Percentiles rank a stretch among this genome's conserved stretches.
Evolutionary conservation across 2,329 filamentous ascomycete species (phyloP).

Genomic region (Chaetomium strumarium): DNA sequence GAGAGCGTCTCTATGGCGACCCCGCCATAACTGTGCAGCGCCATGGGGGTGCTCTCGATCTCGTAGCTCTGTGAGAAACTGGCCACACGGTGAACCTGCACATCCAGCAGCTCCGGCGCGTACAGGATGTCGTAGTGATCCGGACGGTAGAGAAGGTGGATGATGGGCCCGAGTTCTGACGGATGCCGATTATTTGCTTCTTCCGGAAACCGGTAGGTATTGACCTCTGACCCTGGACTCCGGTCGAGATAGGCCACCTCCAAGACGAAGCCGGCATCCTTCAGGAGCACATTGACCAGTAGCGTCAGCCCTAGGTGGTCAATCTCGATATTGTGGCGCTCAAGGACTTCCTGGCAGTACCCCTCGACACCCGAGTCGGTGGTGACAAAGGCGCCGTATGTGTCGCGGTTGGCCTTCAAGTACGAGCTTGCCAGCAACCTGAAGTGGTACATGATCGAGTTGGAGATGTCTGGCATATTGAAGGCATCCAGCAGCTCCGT

Average conservation of each 20-base stretch:
- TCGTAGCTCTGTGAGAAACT: conserved; percentile 41
- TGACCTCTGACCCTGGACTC: conserved; percentile 71
- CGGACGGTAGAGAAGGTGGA: conserved; percentile 59
- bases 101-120: conserved; percentile 29
- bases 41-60: conserved; percentile 36
- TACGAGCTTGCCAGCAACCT: conserved; percentile 78
- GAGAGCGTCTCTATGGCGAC: conserved; percentile 40
- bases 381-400: conserved; percentile 67
- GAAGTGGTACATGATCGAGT: conserved; percentile 77
- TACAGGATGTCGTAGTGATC: conserved; percentile 96
- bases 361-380: conserved; percentile 53
- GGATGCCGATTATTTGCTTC: conserved; percentile 43
- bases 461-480: conserved; percentile 63
- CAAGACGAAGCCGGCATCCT: conserved; percentile 70
- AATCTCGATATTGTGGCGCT: conserved; percentile 75
- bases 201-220: conserved; percentile 59
- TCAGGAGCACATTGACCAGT: conserved; percentile 71
- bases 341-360: conserved; percentile 66
- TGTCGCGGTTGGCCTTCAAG: conserved; percentile 66
- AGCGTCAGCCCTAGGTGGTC: conserved; percentile 81
- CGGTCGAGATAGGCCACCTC: conserved; percentile 90
- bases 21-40: conserved; percentile 38
- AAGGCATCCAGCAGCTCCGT: conserved; percentile 57
- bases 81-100: conserved; percentile 51
- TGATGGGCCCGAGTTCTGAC: conserved; percentile 42